phyloP scores from a whole-genome alignment of 371 early-diverging fungal genomes.

The Rhizopus stolonifer region DNA sequence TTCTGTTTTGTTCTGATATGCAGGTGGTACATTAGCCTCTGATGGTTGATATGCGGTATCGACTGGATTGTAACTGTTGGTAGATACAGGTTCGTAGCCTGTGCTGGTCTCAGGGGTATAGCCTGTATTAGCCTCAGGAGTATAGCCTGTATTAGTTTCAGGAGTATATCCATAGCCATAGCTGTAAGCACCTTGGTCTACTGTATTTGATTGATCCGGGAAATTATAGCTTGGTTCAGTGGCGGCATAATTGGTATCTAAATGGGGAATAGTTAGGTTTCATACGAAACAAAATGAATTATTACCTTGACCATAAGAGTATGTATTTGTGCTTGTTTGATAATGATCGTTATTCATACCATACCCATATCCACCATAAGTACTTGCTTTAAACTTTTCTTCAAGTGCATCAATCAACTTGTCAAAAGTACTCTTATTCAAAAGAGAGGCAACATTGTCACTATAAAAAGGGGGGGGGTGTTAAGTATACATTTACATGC shows the following conservation, averaged over 20 bases:
- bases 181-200: slow-evolving; percentile 13
- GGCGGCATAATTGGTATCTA: slow-evolving; percentile 11
- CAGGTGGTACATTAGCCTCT: background rate
- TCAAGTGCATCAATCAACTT: slow-evolving; percentile 13
- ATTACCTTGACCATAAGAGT: slow-evolving; percentile 2
- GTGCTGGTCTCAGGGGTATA: slow-evolving; percentile 17
- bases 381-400: background rate
- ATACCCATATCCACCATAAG: background rate
- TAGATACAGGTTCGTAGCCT: background rate
- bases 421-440: slow-evolving; percentile 19
- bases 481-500: no score
- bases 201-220: background rate
- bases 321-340: background rate
- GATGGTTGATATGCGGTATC: slow-evolving; percentile 5
- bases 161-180: slow-evolving; percentile 18
- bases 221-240: background rate
- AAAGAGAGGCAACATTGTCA: slow-evolving; percentile 11
- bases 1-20: slow-evolving; percentile 6
- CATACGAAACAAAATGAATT: background rate
- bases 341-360: background rate
- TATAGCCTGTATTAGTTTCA: slow-evolving; percentile 15
- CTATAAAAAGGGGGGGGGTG: no score
- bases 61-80: slow-evolving; percentile 16
- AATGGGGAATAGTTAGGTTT: slow-evolving; percentile 4
- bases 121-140: slow-evolving; percentile 16